These are phyloP conservation scores for Picea glauca DNA, from an alignment of 75 land plant species.

Conservation along the genomic window DNA sequence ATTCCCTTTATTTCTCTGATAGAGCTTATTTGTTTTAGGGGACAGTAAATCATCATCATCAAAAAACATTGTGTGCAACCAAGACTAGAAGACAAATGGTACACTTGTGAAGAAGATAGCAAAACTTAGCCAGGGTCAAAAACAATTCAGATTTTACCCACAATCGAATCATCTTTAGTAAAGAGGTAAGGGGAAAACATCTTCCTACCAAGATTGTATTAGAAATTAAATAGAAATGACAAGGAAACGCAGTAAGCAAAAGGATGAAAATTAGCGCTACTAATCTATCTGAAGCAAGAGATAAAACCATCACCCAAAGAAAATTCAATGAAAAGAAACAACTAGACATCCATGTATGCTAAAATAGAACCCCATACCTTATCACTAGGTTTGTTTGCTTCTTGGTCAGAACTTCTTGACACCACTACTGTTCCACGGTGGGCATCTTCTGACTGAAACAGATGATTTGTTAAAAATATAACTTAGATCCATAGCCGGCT, in stretches of 20 bases:
- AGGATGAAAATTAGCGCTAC: neutral
- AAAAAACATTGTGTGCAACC: neutral
- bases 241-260: neutral
- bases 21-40: neutral
- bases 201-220: neutral
- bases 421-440: slow-evolving; percentile 23
- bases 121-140: too few species aligned
- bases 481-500: neutral
- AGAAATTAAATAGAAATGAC: neutral
- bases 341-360: neutral
- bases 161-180: neutral
- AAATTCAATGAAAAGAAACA: neutral
- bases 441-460: slow-evolving; percentile 39
- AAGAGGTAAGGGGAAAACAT: neutral
- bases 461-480: neutral
- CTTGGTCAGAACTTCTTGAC: slow-evolving; percentile 22
- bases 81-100: neutral
- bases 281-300: neutral
- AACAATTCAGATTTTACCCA: neutral
- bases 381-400: slow-evolving; percentile 23
- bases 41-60: neutral
- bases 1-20: too few species aligned
- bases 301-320: neutral
- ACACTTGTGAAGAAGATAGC: too few species aligned
- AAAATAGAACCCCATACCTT: slow-evolving; percentile 12